Evolutionary conservation across 1,284 basidiomycete genomes (phyloP).

Genomic region (Trametes pubescens): DNA sequence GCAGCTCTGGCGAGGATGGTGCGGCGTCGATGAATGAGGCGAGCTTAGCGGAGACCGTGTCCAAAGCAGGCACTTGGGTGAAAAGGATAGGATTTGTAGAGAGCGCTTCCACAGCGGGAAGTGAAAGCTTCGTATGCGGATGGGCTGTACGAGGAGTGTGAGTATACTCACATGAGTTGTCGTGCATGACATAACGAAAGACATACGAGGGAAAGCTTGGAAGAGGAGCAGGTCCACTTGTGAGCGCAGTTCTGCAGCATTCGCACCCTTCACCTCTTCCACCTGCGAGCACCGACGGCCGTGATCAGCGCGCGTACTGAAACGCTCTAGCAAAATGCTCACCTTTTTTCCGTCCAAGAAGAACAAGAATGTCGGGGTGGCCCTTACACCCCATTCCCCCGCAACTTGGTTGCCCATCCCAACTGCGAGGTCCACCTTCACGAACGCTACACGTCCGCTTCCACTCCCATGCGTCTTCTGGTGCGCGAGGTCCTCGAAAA

Average conservation of each 20-base stretch:
- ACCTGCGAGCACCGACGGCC: constrained; percentile 47
- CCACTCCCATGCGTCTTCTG: constrained; percentile 48
- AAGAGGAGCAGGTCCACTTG: constrained; percentile 79
- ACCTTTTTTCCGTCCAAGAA: constrained; percentile 84
- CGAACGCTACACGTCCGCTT: constrained; percentile 64
- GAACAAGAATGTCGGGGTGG: constrained; percentile 88
- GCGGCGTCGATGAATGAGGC: constrained; percentile 64
- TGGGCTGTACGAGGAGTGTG: constrained; percentile 60
- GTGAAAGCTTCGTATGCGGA: constrained; percentile 69
- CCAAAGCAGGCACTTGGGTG: constrained; percentile 72
- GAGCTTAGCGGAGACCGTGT: constrained; percentile 72
- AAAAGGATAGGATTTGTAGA: constrained; percentile 83
- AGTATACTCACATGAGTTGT: neutral
- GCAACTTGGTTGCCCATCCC: constrained; percentile 71
- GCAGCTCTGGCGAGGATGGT: constrained; percentile 45
- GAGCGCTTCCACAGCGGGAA: constrained; percentile 70
- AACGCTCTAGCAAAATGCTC: neutral
- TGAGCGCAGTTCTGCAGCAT: constrained; percentile 69
- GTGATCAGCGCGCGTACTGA: neutral
- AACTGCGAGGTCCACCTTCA: constrained; percentile 81
- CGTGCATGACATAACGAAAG: no score
- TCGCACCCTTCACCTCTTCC: constrained; percentile 78
- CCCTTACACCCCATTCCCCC: constrained; percentile 71
- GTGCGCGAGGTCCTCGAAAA: constrained; percentile 61
- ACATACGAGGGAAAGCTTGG: constrained; percentile 80